A percentile compares a stretch with the other conserved stretches of the same genome.
Evolutionary conservation across 495 filamentous ascomycete genomes (phyloP).

Genomic region (Cladorrhinum samala): DNA sequence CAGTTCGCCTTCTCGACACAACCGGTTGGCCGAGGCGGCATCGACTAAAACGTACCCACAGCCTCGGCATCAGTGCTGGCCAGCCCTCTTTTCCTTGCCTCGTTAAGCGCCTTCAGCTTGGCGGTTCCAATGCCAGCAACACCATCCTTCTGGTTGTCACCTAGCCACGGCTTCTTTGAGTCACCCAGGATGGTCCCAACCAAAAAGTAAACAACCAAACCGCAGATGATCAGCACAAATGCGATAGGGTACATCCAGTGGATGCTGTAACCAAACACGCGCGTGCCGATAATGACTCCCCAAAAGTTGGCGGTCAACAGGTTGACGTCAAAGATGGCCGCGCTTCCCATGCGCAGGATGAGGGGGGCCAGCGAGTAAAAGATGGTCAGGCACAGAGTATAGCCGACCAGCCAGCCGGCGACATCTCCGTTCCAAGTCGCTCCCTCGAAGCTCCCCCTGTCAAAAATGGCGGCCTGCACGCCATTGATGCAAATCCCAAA

Average conservation of each 20-base stretch:
- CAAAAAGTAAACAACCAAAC: conserved; percentile 76
- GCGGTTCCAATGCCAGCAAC: conserved; percentile 82
- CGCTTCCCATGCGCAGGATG: conserved; percentile 77
- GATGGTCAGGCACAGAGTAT: conserved; percentile 70
- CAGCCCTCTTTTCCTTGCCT: conserved; percentile 33
- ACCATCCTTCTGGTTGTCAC: conserved; percentile 73
- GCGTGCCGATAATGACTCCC: conserved; percentile 84
- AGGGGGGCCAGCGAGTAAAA: conserved; percentile 89
- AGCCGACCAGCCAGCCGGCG: conserved; percentile 77
- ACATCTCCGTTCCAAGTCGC: conserved; percentile 65
- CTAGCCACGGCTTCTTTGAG: conserved; percentile 90
- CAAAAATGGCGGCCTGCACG: conserved; percentile 83
- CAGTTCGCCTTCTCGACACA: not conserved
- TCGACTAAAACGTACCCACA: not conserved
- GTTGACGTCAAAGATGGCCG: conserved; percentile 95
- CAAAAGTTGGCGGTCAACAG: conserved; percentile 95
- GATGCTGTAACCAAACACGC: conserved; percentile 73
- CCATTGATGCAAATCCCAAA: conserved; percentile 91
- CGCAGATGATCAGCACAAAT: conserved; percentile 83
- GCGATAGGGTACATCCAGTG: conserved; percentile 94
- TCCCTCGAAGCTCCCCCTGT: conserved; percentile 60
- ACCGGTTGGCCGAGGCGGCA: not conserved
- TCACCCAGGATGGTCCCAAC: conserved; percentile 76
- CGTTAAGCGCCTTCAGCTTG: conserved; percentile 65
- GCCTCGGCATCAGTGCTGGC: not conserved